Base-by-base conservation (phyloP, 768 basidiomycete species). In the Calocera cornea region DNA sequence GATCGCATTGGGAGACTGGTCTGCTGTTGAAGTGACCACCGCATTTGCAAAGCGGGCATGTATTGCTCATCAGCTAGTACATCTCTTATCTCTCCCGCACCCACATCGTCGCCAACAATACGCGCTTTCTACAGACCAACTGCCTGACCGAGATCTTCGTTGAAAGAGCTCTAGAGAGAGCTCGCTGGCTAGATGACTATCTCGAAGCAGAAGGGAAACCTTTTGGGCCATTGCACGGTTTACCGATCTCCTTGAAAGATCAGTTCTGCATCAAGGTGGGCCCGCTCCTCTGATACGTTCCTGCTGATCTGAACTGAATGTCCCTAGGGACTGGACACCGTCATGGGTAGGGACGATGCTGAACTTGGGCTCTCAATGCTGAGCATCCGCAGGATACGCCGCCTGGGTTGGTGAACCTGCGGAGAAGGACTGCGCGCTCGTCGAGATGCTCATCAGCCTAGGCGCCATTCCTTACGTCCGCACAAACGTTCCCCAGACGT, bases 181-280 rank as follows among this genome's bases (percentile, higher is more conserved):
- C 76, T 0, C 49, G 68, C 22, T 68, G 72, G 68, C 72, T 77
- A 1, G 76, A 76, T 47, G 72, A 68, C 17, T 63, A 72, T 41
- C 66, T 69, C 29, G 64, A 44, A 22, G 5, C 8, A 19, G 44
- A 47, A 19, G 44, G 44, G 44, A 47, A 36, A n/a, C 64, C 69
- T 64, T 40, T 72, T 1, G 76, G 76, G 0, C 73, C 76, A 1
- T 68, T 78, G 2, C 77, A 78, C 66, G 77, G 77, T 12, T 67
- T 78, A 0, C 78, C 78, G 10, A 65, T 78, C 44, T 75, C 73
- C 8, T 64, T 78, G 27, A 78, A 78, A 66, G 76, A 77, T 67
- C 73, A 74, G 40, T 75, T 76, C 66, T 68, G 74, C 64, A 71
- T 79, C 41, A 70, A 73, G 40, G 76, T 72, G 27, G 63, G 36